A percentile compares a stretch with the other conserved stretches of the same genome.
These are phyloP conservation scores for Yarrowia galli DNA, from an alignment of 1,139 yeast species.

Conservation along the genomic window DNA sequence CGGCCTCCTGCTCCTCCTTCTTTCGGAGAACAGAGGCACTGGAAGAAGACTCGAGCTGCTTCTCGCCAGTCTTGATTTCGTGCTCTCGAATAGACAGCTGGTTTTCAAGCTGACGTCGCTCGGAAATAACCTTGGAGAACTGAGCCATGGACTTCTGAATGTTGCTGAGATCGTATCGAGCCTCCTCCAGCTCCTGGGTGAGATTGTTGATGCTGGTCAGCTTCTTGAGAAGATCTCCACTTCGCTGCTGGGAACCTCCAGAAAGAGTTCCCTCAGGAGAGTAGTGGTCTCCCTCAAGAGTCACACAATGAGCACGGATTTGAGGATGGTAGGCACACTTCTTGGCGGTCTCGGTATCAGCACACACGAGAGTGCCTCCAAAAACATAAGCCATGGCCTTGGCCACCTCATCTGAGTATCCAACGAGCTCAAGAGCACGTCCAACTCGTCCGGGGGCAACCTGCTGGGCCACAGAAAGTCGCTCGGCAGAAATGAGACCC, in stretches of 20 bases:
- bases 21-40: constrained; percentile 62
- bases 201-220: constrained; percentile 74
- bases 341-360: constrained; percentile 88
- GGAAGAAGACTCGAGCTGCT: constrained; percentile 67
- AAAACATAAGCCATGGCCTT: constrained; percentile 93
- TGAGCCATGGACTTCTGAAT: constrained; percentile 56
- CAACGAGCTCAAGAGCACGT: constrained; percentile 79
- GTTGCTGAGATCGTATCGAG: constrained; percentile 55
- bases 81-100: constrained; percentile 71
- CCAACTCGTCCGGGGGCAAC: constrained; percentile 86
- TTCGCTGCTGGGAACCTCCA: constrained; percentile 82
- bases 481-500: constrained; percentile 48
- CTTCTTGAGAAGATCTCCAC: constrained; percentile 65
- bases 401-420: constrained; percentile 70
- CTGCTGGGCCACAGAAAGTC: constrained; percentile 62
- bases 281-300: constrained; percentile 90
- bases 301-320: constrained; percentile 83
- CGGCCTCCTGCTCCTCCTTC: constrained; percentile 58
- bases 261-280: constrained; percentile 96
- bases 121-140: constrained; percentile 58
- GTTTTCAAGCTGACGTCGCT: constrained; percentile 67
- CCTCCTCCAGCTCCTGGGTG: constrained; percentile 53
- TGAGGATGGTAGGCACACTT: constrained; percentile 84
- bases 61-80: constrained; percentile 67
- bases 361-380: constrained; percentile 85